Evolutionary conservation across 345 rosid genomes (phyloP).

Genomic region (Punica granatum): DNA sequence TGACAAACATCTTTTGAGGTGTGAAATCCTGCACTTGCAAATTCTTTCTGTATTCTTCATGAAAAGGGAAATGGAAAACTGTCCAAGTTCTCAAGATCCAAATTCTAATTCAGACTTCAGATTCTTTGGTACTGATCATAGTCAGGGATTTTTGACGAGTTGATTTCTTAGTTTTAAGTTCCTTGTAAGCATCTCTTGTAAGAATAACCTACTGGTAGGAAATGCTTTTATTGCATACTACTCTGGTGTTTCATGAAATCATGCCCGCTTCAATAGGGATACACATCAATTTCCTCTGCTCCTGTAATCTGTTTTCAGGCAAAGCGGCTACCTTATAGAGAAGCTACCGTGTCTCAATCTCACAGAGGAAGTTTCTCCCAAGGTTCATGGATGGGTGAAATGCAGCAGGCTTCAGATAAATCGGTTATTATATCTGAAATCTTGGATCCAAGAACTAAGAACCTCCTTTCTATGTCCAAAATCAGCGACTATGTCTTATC

Average conservation of each 20-base stretch:
- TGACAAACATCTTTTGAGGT: too few relatives aligned
- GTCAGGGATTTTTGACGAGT: too few relatives aligned
- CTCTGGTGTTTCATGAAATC: neutral
- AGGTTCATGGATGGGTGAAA: conserved; percentile 69
- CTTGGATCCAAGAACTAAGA: conserved; percentile 66
- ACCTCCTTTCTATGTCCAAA: conserved; percentile 57
- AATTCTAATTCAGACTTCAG: too few relatives aligned
- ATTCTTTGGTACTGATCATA: too few relatives aligned
- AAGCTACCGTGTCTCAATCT: conserved; percentile 26
- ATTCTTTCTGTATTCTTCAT: too few relatives aligned
- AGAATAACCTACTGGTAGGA: neutral
- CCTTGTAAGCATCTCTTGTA: neutral
- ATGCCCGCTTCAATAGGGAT: neutral
- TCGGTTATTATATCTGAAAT: conserved; percentile 71
- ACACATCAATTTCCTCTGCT: neutral
- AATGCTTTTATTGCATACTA: neutral
- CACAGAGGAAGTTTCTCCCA: conserved; percentile 46
- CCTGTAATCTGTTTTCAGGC: conserved; percentile 32
- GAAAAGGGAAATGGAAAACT: too few relatives aligned
- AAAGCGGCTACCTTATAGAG: conserved; percentile 57
- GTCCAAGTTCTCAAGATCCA: too few relatives aligned
- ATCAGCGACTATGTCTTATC: conserved; percentile 70
- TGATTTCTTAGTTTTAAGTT: neutral
- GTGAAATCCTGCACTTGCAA: too few relatives aligned
- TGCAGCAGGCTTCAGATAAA: conserved; percentile 72